Base-by-base conservation (phyloP, 1,139 yeast genomes). In the Pichia terricola region DNA sequence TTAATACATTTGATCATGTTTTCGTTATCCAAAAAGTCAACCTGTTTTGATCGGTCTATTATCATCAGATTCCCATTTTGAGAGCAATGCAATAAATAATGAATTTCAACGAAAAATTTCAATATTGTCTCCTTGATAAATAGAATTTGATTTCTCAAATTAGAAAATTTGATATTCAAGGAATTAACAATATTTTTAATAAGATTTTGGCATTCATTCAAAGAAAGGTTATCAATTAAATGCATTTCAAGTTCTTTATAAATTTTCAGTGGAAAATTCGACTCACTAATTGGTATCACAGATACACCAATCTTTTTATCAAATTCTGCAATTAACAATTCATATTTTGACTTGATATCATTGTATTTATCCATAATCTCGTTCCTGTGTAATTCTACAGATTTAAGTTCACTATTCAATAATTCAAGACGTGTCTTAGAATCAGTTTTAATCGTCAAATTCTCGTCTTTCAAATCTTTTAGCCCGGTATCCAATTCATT, bases 101-200 rank as follows among this genome's bases (percentile, higher is more conserved):
- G 55, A n/a, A 52, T 40, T 30, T 46, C 45, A 26, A 34, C 40
- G 34, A 52, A 46, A 39, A 52, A 52, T 8, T 32, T 28, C 7
- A 49, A 44, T 8, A 49, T 39, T 37, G 45, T 37, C 33, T 49
- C 49, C 32, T 48, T 45, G 4, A 52, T 39, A 28, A 52, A 52
- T 4, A 42, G 22, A 8, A 51, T 42, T 25, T 37, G 36, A 4
- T 30, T 16, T 35, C 45, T 46, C 6, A 51, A 32, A 8, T 40
- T 35, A 11, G 31, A 39, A 25, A 40, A 46, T 25, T 46, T 46
- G 4, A 45, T 33, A 31, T 48, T 43, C 5, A 51, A 38, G 7
- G 45, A 33, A 28, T 31, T 38, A 10, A 51, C 26, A 3, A 53
- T 43, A 40, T 51, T 53, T 25, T 53, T 53, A 4, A 51, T 28